A percentile compares a stretch with the other conserved stretches of the same genome.
Conservation (phyloP, 805 yeast species). For the Kodamaea fukazawae region DNA sequence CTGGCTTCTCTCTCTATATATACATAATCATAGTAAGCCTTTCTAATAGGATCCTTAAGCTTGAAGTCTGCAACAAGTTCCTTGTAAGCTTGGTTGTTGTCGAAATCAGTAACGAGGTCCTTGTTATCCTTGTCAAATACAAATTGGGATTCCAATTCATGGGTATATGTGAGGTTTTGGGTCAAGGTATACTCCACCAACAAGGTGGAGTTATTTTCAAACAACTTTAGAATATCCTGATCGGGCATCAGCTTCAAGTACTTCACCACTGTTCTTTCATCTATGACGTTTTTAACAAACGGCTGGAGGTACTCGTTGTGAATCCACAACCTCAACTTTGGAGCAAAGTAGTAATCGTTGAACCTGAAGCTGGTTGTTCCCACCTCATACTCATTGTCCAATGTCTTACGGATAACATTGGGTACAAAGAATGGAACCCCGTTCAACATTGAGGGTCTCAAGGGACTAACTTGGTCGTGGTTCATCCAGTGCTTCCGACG, state of each 20-base stretch:
- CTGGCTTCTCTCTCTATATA: conserved; percentile 4
- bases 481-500: conserved; percentile 32
- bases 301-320: conserved; percentile 6
- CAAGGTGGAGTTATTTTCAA: conserved; percentile 8
- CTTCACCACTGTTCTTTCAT: conserved; percentile 1
- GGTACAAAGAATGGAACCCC: conserved; percentile 16
- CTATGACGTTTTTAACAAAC: conserved; percentile 4
- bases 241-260: conserved; percentile 9
- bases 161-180: conserved; percentile 9
- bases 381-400: conserved; percentile 11
- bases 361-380: conserved; percentile 9
- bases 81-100: conserved; percentile 8
- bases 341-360: conserved; percentile 12
- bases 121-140: conserved; percentile 8
- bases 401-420: conserved; percentile 9
- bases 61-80: conserved; percentile 5
- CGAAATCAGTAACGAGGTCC: conserved; percentile 2
- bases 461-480: conserved; percentile 18
- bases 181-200: conserved; percentile 11
- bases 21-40: conserved; percentile 10
- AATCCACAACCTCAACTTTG: conserved; percentile 12
- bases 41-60: conserved; percentile 4
- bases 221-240: conserved; percentile 7
- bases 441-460: conserved; percentile 9
- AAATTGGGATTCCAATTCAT: conserved; percentile 10